Percentiles rank a stretch among this genome's conserved stretches.
Conservation (phyloP, 2,329 filamentous ascomycete genomes). For the Chaetomium globosum region DNA sequence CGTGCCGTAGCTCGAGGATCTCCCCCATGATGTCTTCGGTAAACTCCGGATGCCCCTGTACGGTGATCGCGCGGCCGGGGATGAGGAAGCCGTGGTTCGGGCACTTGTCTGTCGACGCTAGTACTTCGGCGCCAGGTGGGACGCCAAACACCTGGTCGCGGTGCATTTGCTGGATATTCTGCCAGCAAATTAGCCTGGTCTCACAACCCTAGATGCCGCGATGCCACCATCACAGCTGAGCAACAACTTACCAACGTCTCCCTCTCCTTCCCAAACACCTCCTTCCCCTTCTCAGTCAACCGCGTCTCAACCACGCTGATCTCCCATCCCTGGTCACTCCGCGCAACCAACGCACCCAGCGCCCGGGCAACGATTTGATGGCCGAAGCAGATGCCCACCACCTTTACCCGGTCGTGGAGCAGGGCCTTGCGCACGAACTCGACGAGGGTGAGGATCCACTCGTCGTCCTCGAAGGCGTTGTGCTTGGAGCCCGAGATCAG, state of each 20-base stretch:
- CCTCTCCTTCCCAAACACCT: slow-evolving; percentile 66
- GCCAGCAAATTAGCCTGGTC: neutral
- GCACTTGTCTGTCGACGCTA: slow-evolving; percentile 69
- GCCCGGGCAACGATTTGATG: slow-evolving; percentile 82
- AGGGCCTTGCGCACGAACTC: slow-evolving; percentile 60
- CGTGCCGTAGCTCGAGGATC: slow-evolving; percentile 65
- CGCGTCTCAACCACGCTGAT: slow-evolving; percentile 71
- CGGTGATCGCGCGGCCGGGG: slow-evolving; percentile 66
- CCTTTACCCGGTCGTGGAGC: slow-evolving; percentile 63
- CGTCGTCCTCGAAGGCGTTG: slow-evolving; percentile 71
- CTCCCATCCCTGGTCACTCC: slow-evolving; percentile 76
- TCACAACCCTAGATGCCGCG: neutral
- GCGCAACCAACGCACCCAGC: slow-evolving; percentile 66
- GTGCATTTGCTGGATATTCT: slow-evolving; percentile 85
- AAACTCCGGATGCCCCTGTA: slow-evolving; percentile 89
- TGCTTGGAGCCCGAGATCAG: slow-evolving; percentile 76
- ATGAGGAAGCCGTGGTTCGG: slow-evolving; percentile 78
- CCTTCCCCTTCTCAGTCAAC: slow-evolving; percentile 69
- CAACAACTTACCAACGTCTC: slow-evolving; percentile 56
- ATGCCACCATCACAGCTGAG: neutral
- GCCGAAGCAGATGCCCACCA: slow-evolving; percentile 85
- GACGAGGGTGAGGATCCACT: slow-evolving; percentile 77
- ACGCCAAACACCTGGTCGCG: slow-evolving; percentile 71
- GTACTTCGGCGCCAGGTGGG: slow-evolving; percentile 61
- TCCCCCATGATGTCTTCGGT: slow-evolving; percentile 70